Base-by-base conservation (phyloP, 495 filamentous ascomycete species). In the Aspergillus egyptiacus region DNA sequence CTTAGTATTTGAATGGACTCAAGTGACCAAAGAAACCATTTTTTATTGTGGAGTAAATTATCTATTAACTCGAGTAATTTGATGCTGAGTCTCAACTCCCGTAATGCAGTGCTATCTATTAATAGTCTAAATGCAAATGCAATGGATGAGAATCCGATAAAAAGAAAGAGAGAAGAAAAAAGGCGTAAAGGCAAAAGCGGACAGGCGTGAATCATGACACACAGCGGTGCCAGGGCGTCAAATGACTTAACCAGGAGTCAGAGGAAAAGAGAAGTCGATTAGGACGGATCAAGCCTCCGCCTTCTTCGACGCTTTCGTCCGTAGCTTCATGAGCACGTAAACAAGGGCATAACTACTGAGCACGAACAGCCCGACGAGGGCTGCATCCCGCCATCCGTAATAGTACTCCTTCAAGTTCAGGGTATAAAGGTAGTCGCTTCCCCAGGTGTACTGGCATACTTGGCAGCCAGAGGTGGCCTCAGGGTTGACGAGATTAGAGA, bases 361-460 rank as follows among this genome's bases (percentile, higher is more conserved):
- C 6, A 57, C 68, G 52, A 76, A 78, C 14, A 76, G 50, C 2
- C 65, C 71, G 11, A 72, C 63, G 20, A 78, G 71, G 1, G 31
- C 74, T 6, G 62, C 54, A 47, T 72, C 67, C 3, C 70, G 60
- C 70, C 70, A 73, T 5, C 69, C 69, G 39, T 71, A 63, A 48
- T 70, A 70, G 47, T 73, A 73, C 14, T 68, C 57, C 28, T 58
- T 61, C 32, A 73, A 42, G 48, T 72, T 73, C 30, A 73, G 41
- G 1, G 40, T 56, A 18, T 59, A 44, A 3, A 73, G 58, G 24
- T 72, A 73, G 46, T 73, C 67, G 31, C 59, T 64, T 5, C 70
- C 70, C 3, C 39, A 19, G 11, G 50, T 48, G 50, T 68, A 73
- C 45, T 73, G 51, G 65, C 86, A 91, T 56, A 78, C 86, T 3